Conservation (phyloP, 257 asterid genomes). For the Jacaranda copaia region DNA sequence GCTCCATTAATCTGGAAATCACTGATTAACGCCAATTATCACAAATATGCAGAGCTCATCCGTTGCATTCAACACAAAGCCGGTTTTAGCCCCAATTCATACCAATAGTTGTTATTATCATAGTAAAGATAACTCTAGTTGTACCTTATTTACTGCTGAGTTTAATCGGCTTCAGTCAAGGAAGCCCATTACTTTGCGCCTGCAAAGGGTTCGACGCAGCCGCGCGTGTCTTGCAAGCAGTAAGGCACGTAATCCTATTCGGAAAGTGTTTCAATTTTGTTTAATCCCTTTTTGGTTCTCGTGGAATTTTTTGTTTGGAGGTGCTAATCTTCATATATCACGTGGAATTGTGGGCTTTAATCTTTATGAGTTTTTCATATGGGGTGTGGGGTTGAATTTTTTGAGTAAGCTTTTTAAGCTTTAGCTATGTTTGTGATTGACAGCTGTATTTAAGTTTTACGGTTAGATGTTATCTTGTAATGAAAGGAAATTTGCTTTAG, state of each 20-base stretch:
- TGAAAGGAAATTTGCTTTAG: constrained; percentile 4
- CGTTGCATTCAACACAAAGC: constrained; percentile 62
- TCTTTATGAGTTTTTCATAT: constrained; percentile 5
- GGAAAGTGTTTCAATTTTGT: neutral
- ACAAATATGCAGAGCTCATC: constrained; percentile 72
- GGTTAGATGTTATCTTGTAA: constrained; percentile 17
- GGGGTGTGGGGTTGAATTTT: constrained; percentile 7
- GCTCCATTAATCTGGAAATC: constrained; percentile 26
- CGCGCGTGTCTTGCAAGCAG: constrained; percentile 46
- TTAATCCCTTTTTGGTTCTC: neutral
- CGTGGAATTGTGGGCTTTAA: constrained; percentile 8
- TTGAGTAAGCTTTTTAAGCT: constrained; percentile 19
- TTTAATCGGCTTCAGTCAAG: constrained; percentile 48
- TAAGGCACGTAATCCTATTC: constrained; percentile 49
- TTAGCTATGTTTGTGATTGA: neutral
- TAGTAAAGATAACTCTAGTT: constrained; percentile 32
- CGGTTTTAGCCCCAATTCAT: constrained; percentile 62
- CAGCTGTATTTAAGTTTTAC: neutral
- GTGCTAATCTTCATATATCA: neutral
- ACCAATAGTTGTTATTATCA: constrained; percentile 35
- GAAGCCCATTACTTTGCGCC: constrained; percentile 49
- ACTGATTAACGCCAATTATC: constrained; percentile 20
- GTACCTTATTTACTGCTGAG: constrained; percentile 40
- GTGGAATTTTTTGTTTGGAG: neutral
- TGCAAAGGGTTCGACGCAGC: constrained; percentile 46